A percentile compares a stretch with the other conserved stretches of the same genome.
These are phyloP conservation scores for Macrophomina phaseolina DNA, from an alignment of 2,329 filamentous ascomycete genomes.

Conservation along the genomic window DNA sequence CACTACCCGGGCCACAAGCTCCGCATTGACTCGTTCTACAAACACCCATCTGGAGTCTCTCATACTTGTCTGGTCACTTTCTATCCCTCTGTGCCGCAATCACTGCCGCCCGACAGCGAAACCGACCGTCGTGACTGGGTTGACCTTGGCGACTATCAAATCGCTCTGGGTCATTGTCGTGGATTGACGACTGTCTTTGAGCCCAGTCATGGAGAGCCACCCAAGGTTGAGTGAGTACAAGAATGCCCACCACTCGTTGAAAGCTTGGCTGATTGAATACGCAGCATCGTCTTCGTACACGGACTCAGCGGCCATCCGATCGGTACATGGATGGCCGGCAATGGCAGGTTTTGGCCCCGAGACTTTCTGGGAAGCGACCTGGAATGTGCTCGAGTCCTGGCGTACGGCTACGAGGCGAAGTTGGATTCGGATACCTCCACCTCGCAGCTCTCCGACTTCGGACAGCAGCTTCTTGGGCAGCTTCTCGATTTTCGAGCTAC, in stretches of 20 bases:
- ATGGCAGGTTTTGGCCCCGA: slow-evolving; percentile 4
- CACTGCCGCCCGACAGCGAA: neutral
- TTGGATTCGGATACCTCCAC: neutral
- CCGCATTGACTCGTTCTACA: slow-evolving; percentile 2
- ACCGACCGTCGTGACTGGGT: neutral
- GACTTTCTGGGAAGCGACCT: slow-evolving; percentile 11
- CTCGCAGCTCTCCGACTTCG: slow-evolving; percentile 4
- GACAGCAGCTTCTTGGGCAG: neutral
- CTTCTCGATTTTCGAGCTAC: neutral
- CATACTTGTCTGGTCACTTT: neutral
- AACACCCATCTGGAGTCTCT: neutral
- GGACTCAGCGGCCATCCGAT: slow-evolving; percentile 9
- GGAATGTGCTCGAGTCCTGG: neutral
- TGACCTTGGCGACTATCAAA: neutral
- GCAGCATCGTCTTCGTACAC: neutral
- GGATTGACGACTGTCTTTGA: slow-evolving; percentile 6
- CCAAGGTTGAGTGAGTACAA: neutral
- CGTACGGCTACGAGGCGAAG: slow-evolving; percentile 5
- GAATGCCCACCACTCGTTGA: neutral
- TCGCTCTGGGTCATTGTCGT: neutral
- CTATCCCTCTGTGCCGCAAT: neutral
- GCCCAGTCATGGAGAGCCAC: neutral
- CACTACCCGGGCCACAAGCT: neutral
- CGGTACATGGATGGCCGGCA: neutral
- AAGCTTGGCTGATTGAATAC: neutral